Evolutionary conservation across 805 yeast genomes (phyloP), one percentile per base, ranked within the genome.

Genomic region (Ogataea thermomethanolica): DNA sequence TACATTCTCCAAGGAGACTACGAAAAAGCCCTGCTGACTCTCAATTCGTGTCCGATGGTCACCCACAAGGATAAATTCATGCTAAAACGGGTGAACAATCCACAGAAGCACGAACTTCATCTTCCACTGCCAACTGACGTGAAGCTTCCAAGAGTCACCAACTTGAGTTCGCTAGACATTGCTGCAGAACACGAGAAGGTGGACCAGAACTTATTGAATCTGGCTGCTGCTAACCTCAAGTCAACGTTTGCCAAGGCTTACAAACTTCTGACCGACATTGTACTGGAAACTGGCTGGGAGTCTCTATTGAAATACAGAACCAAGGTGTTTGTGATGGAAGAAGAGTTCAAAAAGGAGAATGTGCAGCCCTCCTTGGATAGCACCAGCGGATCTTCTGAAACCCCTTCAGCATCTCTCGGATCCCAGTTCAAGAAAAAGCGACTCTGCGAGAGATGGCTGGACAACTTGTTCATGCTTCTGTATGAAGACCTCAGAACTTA

Each of bases 1-100:
- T 84, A 84, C 58, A 76, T 84, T 28, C 71, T 73, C 32, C 56
- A 76, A 37, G 79, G 78, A 21, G 81, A 83, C 59, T 76, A 78
- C 56, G 90, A 84, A 56, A 75, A 81, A 50, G 85, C 93, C 1
- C 66, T 85, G 38, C 62, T 84, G 41, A 76, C 89, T 1, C 67
- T 85, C 49, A 85, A 85, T 53, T 79, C 91, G 11, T 83, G 90
- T 54, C 95, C 95, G 17, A 83, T 85, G 88, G 80, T 80, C 39
- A 76, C 84, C 8, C 78, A 79, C 53, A 81, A 78, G 55, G 93
- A 84, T 51, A 75, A 75, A 46, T 84, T 69, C 56, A 67, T 71
- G 15, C 69, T 83, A 51, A 77, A 74, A 55, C 67, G 93, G 53
- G 71, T 81, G 4, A 75, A 76, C 8, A 74, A 77, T 21, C 73